These are phyloP conservation scores for Lentinula aciculospora DNA, from an alignment of 768 basidiomycete species.

Conservation along the genomic window DNA sequence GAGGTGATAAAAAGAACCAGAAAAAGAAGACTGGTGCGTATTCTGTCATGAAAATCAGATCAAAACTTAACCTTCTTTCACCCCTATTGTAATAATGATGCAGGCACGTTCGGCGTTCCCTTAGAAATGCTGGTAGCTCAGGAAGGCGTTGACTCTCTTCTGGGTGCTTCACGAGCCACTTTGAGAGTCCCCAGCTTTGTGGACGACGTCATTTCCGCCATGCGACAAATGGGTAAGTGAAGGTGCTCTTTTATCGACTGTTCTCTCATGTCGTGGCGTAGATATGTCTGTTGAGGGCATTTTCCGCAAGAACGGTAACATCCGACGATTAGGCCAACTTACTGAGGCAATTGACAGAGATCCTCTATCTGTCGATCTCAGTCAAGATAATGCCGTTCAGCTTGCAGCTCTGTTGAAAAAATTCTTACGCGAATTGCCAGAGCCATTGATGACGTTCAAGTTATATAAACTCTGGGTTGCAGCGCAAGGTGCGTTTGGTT, in stretches of 20 bases:
- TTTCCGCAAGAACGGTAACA: conserved; percentile 98
- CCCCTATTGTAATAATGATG: conserved; percentile 6
- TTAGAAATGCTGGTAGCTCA: conserved; percentile 90
- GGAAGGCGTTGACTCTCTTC: conserved; percentile 92
- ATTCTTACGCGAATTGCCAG: conserved; percentile 93
- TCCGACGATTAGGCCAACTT: conserved; percentile 85
- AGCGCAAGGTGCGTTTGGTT: conserved; percentile 69
- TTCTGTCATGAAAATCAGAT: conserved; percentile 2
- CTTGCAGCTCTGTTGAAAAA: conserved; percentile 95
- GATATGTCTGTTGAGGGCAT: conserved; percentile 99
- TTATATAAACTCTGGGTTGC: conserved; percentile 85
- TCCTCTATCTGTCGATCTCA: conserved; percentile 83
- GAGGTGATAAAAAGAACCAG: conserved; percentile 84
- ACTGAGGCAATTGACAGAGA: conserved; percentile 95
- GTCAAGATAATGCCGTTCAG: conserved; percentile 94
- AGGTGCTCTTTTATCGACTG: background rate
- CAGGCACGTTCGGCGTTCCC: conserved; percentile 91
- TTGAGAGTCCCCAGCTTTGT: conserved; percentile 94
- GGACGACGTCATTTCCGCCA: conserved; percentile 96
- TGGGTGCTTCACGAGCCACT: conserved; percentile 81
- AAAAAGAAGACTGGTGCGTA: conserved; percentile 78
- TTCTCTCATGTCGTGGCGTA: conserved; percentile 8
- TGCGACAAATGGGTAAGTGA: conserved; percentile 98
- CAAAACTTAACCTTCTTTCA: too few relatives aligned
- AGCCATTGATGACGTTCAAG: conserved; percentile 93